These are phyloP conservation scores for Fusarium marasasianum DNA, from an alignment of 2,329 filamentous ascomycete species.

Conservation along the genomic window DNA sequence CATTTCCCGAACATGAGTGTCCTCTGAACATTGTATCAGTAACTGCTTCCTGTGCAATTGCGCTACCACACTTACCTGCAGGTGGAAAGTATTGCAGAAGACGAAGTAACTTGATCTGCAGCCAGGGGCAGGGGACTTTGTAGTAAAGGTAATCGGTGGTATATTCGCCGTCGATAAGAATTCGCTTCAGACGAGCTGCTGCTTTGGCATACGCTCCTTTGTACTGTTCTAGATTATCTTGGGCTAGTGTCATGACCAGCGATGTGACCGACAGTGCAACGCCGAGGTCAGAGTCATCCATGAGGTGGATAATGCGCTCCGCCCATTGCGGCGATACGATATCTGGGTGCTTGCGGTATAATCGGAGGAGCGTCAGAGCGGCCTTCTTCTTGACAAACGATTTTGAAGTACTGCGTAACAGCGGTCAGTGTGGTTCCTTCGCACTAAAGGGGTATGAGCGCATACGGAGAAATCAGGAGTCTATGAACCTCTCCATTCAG, in stretches of 20 bases:
- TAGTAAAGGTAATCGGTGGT: constrained; percentile 96
- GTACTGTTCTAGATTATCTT: constrained; percentile 94
- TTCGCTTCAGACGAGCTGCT: constrained; percentile 85
- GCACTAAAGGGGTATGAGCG: constrained; percentile 33
- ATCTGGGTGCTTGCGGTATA: constrained; percentile 93
- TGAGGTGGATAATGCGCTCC: constrained; percentile 96
- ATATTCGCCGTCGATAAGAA: constrained; percentile 90
- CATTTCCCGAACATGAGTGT: constrained; percentile 89
- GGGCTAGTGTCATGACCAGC: constrained; percentile 90
- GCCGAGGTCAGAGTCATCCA: constrained; percentile 95
- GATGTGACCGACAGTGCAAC: constrained; percentile 96
- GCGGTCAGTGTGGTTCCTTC: constrained; percentile 11
- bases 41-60: background rate
- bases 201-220: constrained; percentile 95
- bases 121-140: constrained; percentile 99
- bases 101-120: constrained; percentile 92
- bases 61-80: constrained; percentile 69
- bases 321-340: constrained; percentile 98
- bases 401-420: constrained; percentile 70
- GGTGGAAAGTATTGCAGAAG: constrained; percentile 96
- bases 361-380: constrained; percentile 86
- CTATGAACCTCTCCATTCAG: constrained; percentile 91
- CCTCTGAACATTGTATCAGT: constrained; percentile 66
- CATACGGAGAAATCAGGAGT: constrained; percentile 91
- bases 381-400: constrained; percentile 99